Evolutionary conservation across 257 asterid genomes (phyloP).

Genomic region (Rubia yunnanensis): DNA sequence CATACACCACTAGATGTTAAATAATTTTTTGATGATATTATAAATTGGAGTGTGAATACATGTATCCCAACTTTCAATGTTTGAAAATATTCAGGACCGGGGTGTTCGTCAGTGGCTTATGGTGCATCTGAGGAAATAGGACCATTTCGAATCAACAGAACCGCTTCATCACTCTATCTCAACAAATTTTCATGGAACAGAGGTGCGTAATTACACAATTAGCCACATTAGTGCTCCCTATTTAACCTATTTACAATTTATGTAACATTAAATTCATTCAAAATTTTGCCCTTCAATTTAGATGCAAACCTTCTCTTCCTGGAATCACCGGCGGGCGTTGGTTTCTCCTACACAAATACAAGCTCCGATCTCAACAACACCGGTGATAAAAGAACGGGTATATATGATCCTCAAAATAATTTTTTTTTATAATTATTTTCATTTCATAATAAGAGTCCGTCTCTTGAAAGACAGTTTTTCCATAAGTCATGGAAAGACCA

Average conservation of each 20-base stretch:
- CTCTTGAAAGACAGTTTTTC: too few relatives aligned
- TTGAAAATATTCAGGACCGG: constrained; percentile 58
- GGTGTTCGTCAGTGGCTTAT: constrained; percentile 85
- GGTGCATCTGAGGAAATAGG: constrained; percentile 95
- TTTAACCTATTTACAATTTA: too few relatives aligned
- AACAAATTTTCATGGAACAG: constrained; percentile 70
- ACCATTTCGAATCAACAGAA: constrained; percentile 63
- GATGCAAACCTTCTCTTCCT: constrained; percentile 72
- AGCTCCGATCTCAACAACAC: constrained; percentile 50
- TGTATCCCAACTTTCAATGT: too few relatives aligned
- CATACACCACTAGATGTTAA: too few relatives aligned
- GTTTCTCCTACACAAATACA: constrained; percentile 79
- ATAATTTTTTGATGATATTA: too few relatives aligned
- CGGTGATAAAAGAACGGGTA: constrained; percentile 77
- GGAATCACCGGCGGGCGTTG: constrained; percentile 92
- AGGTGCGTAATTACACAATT: constrained; percentile 28
- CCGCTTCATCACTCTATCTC: constrained; percentile 50
- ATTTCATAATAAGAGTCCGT: too few relatives aligned
- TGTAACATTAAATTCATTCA: too few relatives aligned
- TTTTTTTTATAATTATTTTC: too few relatives aligned
- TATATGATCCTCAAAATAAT: not conserved
- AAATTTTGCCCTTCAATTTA: constrained; percentile 8
- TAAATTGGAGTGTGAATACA: too few relatives aligned
- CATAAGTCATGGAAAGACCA: too few relatives aligned
- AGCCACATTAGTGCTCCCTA: too few relatives aligned